Percentiles rank a stretch among this genome's conserved stretches.
Conservation (phyloP, 306 rosid species). For the Pyrus pyrifolia region DNA sequence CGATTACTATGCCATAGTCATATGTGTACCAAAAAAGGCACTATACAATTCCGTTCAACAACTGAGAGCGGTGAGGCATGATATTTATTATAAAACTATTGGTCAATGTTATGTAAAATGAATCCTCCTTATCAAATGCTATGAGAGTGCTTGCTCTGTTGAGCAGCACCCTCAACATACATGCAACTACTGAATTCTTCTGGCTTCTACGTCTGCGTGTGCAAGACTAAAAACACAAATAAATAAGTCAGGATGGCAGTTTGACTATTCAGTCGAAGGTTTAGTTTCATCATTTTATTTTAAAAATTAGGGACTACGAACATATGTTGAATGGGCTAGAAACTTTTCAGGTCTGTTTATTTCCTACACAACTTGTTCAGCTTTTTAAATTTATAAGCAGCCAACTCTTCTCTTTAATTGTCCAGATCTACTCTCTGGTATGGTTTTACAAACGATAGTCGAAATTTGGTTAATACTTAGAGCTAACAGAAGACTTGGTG, state of each 20-base stretch:
- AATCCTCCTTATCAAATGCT: neutral
- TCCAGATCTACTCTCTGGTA: too few species aligned
- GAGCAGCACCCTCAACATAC: neutral
- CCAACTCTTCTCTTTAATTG: neutral
- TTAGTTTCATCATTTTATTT: neutral
- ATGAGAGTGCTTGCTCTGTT: neutral
- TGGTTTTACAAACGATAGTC: too few species aligned
- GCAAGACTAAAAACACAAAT: neutral
- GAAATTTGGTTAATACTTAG: neutral
- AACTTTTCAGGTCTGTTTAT: neutral
- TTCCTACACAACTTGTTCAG: neutral
- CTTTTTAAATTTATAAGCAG: neutral
- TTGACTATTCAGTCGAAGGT: neutral
- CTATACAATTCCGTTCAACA: constrained; percentile 84
- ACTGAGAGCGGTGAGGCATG: constrained; percentile 70
- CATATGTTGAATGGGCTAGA: neutral
- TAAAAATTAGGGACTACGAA: neutral
- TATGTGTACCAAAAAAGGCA: constrained; percentile 76
- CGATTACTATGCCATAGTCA: constrained; percentile 83
- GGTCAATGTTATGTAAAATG: neutral
- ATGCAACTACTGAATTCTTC: neutral
- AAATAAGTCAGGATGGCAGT: neutral
- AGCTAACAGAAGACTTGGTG: too few species aligned
- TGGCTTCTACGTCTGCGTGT: neutral
- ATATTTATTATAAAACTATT: neutral